A percentile compares a stretch with the other conserved stretches of the same genome.
These are phyloP conservation scores for Backusella macrospora DNA, from an alignment of 192 early-diverging fungal genomes.

Conservation along the genomic window DNA sequence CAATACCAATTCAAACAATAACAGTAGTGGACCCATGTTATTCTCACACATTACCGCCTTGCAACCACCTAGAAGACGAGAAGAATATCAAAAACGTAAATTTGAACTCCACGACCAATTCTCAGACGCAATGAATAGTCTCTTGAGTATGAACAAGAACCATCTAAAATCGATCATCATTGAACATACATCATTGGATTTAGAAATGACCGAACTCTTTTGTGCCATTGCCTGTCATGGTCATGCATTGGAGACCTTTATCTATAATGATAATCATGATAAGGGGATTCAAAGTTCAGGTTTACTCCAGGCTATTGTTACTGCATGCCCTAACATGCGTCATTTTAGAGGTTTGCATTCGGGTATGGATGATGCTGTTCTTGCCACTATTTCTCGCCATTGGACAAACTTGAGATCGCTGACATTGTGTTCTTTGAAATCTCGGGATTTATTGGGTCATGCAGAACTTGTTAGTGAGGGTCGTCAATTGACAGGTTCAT, in stretches of 20 bases:
- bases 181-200: conserved; percentile 45
- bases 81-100: conserved; percentile 46
- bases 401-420: conserved; percentile 44
- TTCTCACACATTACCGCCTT: conserved; percentile 48
- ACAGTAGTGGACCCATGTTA: conserved; percentile 25
- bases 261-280: conserved; percentile 46
- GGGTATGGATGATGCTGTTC: conserved; percentile 47
- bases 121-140: conserved; percentile 38
- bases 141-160: conserved; percentile 44
- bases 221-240: conserved; percentile 48
- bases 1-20: neutral
- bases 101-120: conserved; percentile 52
- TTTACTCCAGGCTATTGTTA: conserved; percentile 45
- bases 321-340: conserved; percentile 47
- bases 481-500: conserved; percentile 12
- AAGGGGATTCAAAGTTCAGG: conserved; percentile 41
- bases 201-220: conserved; percentile 52
- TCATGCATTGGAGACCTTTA: conserved; percentile 37
- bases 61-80: conserved; percentile 41
- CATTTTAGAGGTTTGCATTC: conserved; percentile 46
- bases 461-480: conserved; percentile 16
- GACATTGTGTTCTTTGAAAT: conserved; percentile 33
- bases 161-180: conserved; percentile 41
- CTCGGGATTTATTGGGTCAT: conserved; percentile 7
- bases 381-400: conserved; percentile 44